phyloP scores from a whole-genome alignment of 2,329 filamentous ascomycete species.

The Xylariomycetidae sp. region DNA sequence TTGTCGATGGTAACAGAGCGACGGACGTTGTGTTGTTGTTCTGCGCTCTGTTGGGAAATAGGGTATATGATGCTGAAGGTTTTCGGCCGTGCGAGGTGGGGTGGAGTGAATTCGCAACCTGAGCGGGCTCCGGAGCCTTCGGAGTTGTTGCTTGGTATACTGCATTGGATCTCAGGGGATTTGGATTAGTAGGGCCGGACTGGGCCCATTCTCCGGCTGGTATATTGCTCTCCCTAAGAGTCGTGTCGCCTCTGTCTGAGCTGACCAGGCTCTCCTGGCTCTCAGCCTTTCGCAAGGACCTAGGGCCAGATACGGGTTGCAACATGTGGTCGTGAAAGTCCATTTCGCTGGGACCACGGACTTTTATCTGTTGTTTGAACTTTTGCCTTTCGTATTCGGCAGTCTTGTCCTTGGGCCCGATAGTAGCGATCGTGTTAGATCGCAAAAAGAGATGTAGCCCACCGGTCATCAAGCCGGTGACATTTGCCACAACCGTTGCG shows the following conservation, averaged over 20 bases:
- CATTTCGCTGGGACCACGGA: conserved; percentile 13
- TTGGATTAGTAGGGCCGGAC: conserved; percentile 19
- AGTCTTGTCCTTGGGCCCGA: conserved; percentile 42
- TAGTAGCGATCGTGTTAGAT: conserved; percentile 55
- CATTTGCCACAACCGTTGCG: conserved; percentile 60
- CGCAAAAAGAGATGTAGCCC: conserved; percentile 64
- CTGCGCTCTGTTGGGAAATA: conserved; percentile 32
- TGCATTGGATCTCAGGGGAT: conserved; percentile 31
- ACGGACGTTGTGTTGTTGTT: conserved; percentile 29
- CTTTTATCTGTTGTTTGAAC: conserved; percentile 31
- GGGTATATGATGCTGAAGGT: conserved; percentile 32
- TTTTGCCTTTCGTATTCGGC: conserved; percentile 42
- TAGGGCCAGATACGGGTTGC: conserved; percentile 27
- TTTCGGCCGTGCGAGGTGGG: conserved; percentile 28
- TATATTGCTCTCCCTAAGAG: conserved; percentile 21
- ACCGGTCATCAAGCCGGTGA: conserved; percentile 61
- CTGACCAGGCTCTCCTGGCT: conserved; percentile 31
- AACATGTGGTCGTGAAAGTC: conserved; percentile 31
- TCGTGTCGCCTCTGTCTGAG: conserved; percentile 28
- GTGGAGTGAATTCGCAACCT: conserved; percentile 16
- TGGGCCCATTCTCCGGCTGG: conserved; percentile 12
- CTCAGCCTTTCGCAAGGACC: conserved; percentile 25
- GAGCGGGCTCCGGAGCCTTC: conserved; percentile 26
- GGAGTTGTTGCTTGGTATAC: conserved; percentile 20
- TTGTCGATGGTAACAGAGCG: conserved; percentile 37